Conservation (phyloP, 306 rosid genomes). For the Spatholobus suberectus region DNA sequence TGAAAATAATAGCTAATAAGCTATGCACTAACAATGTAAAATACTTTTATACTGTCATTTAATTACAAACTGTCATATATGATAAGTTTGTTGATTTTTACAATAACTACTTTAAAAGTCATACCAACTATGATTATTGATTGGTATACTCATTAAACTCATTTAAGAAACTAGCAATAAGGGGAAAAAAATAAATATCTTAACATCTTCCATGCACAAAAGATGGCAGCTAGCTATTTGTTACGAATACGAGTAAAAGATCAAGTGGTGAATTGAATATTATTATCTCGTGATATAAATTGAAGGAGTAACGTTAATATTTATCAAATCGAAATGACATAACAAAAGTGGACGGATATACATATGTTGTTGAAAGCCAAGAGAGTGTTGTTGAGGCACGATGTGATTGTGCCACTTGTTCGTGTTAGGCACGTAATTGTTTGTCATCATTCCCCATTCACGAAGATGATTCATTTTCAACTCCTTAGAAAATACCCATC, state of each 20-base stretch:
- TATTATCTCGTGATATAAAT: neutral
- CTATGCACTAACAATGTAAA: too few species aligned
- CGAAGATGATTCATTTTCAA: conserved; percentile 42
- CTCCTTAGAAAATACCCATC: conserved; percentile 5
- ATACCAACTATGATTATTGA: too few species aligned
- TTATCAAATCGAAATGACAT: neutral
- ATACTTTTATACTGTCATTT: too few species aligned
- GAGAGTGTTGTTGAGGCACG: neutral
- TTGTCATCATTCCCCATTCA: conserved; percentile 39
- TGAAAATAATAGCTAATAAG: too few species aligned
- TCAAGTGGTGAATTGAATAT: neutral
- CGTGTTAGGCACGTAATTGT: conserved; percentile 26
- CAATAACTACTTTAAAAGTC: too few species aligned
- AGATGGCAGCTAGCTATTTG: neutral
- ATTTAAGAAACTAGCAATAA: neutral
- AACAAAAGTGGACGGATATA: neutral
- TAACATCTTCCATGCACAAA: neutral
- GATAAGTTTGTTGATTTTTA: too few species aligned
- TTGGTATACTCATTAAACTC: too few species aligned
- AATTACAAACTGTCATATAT: too few species aligned
- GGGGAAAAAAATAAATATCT: neutral
- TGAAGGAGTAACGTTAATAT: neutral
- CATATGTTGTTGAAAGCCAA: neutral
- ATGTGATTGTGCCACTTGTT: conserved; percentile 21
- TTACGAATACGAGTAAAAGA: neutral